Evolutionary conservation across 2,329 filamentous ascomycete species (phyloP).

Genomic region (Nectriaceae sp.): DNA sequence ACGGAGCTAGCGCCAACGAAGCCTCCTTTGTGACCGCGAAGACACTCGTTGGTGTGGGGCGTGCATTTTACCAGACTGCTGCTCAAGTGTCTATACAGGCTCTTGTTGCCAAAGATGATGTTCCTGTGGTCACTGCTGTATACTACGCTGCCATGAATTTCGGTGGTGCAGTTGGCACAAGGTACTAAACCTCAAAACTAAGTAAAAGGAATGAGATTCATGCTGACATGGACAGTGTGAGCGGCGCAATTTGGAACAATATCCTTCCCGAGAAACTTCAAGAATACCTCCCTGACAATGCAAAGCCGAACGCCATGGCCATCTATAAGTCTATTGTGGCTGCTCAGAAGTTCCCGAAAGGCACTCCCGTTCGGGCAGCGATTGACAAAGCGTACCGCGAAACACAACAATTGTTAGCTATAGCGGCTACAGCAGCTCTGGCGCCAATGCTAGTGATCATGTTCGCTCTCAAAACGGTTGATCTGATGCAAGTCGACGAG

Average conservation of each 20-base stretch:
- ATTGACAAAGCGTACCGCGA: slow-evolving; percentile 30
- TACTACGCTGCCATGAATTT: slow-evolving; percentile 39
- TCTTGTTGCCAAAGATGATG: slow-evolving; percentile 34
- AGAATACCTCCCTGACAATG: slow-evolving; percentile 20
- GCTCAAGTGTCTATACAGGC: slow-evolving; percentile 34
- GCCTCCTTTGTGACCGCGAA: slow-evolving; percentile 38
- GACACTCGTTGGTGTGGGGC: slow-evolving; percentile 35
- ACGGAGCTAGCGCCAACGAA: slow-evolving; percentile 30
- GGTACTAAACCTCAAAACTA: no score
- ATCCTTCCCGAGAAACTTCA: slow-evolving; percentile 29
- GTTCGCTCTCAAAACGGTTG: slow-evolving; percentile 27
- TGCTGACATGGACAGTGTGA: slow-evolving; percentile 27
- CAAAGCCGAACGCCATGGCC: slow-evolving; percentile 22
- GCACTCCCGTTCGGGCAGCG: slow-evolving; percentile 18
- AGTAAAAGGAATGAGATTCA: no score
- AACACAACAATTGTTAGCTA: slow-evolving; percentile 29
- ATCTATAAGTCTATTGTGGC: slow-evolving; percentile 34
- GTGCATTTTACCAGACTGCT: slow-evolving; percentile 32
- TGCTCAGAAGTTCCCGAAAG: slow-evolving; percentile 26
- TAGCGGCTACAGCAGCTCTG: slow-evolving; percentile 24
- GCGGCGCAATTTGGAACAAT: slow-evolving; percentile 39
- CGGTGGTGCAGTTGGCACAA: slow-evolving; percentile 32
- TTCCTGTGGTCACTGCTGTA: slow-evolving; percentile 38
- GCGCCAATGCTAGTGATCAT: slow-evolving; percentile 28
- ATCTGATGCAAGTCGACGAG: slow-evolving; percentile 20